Evolutionary conservation across 2,329 filamentous ascomycete species (phyloP).

Genomic region (Trichophyton mentagrophytes): DNA sequence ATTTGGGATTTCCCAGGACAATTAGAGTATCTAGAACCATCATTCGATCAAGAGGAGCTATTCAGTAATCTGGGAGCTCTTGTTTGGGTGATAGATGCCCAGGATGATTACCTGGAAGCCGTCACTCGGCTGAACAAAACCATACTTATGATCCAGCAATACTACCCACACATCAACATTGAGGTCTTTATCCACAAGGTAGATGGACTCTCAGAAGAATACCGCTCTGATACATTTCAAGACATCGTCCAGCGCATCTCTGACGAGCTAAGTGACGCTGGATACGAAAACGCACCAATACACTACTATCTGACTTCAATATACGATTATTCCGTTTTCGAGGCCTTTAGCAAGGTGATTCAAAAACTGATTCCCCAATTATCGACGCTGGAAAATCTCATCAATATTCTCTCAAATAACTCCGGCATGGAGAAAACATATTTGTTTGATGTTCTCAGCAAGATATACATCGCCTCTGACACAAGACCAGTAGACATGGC

Average conservation of each 20-base stretch:
- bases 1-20: slow-evolving; percentile 97
- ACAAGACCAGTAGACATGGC: slow-evolving; percentile 86
- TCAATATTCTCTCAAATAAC: slow-evolving; percentile 85
- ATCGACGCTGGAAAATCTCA: slow-evolving; percentile 80
- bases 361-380: slow-evolving; percentile 93
- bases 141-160: slow-evolving; percentile 75
- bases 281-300: slow-evolving; percentile 84
- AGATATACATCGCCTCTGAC: slow-evolving; percentile 97
- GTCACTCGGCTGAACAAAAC: slow-evolving; percentile 77
- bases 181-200: slow-evolving; percentile 99
- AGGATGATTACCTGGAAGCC: slow-evolving; percentile 92
- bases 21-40: slow-evolving; percentile 79
- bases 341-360: slow-evolving; percentile 96
- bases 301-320: slow-evolving; percentile 95
- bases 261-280: slow-evolving; percentile 85
- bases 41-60: slow-evolving; percentile 82
- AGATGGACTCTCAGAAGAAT: slow-evolving; percentile 92
- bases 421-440: slow-evolving; percentile 97
- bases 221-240: slow-evolving; percentile 87
- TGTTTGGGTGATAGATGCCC: slow-evolving; percentile 97
- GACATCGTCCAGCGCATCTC: slow-evolving; percentile 95
- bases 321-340: slow-evolving; percentile 97
- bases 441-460: slow-evolving; percentile 91
- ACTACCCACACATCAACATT: slow-evolving; percentile 87
- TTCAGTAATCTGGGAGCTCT: slow-evolving; percentile 89